A percentile compares a stretch with the other conserved stretches of the same genome.
These are phyloP conservation scores for Pelargonium cotyledonis DNA, from an alignment of 441 rosid species.

Conservation along the genomic window DNA sequence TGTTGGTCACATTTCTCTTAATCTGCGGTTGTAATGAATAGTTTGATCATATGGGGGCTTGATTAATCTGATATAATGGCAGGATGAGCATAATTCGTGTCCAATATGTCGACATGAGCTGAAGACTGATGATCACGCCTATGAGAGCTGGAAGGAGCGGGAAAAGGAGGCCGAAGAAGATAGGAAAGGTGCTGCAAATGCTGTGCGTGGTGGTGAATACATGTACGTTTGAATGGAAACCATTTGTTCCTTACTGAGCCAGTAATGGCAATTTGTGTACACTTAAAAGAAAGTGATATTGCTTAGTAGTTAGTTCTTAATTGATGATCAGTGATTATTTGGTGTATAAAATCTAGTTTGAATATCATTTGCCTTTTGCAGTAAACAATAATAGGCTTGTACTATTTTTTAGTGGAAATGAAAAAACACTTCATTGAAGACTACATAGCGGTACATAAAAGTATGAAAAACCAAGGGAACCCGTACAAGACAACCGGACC, in stretches of 20 bases:
- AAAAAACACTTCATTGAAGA: too few species aligned
- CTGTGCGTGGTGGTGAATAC: constrained; percentile 81
- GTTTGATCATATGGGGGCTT: neutral
- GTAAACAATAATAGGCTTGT: too few species aligned
- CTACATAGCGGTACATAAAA: too few species aligned
- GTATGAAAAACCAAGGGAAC: too few species aligned
- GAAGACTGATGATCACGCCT: constrained; percentile 77
- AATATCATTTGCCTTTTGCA: too few species aligned
- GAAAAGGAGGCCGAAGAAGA: constrained; percentile 89
- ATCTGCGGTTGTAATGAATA: neutral
- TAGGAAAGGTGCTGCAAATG: constrained; percentile 84
- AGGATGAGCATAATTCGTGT: constrained; percentile 94
- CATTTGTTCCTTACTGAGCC: constrained; percentile 1
- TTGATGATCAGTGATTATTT: neutral
- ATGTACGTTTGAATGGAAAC: constrained; percentile 56
- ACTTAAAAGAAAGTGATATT: neutral
- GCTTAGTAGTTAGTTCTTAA: neutral
- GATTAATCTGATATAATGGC: constrained; percentile 13
- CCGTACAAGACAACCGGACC: too few species aligned
- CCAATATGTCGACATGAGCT: constrained; percentile 87
- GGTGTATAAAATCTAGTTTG: neutral
- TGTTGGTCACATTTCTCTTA: too few species aligned
- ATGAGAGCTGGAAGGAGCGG: constrained; percentile 85
- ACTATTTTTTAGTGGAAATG: too few species aligned
- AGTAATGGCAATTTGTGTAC: constrained; percentile 12